phyloP scores from a whole-genome alignment of 352 stramenopile genomes.

The Phytophthora pisi region DNA sequence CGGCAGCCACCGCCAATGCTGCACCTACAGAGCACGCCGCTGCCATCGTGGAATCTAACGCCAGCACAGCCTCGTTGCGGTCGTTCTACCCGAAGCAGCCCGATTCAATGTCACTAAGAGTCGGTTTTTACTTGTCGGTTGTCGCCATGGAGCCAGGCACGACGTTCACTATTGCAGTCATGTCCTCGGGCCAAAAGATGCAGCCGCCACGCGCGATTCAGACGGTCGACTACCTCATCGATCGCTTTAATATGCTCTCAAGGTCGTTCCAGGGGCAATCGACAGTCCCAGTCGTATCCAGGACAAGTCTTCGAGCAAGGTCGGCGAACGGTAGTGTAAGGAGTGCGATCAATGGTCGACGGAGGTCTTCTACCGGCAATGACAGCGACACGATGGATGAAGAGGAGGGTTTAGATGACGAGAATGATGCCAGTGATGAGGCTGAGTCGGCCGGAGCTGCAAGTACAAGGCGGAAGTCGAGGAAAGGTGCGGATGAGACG shows the following conservation, averaged over 20 bases:
- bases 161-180: slow-evolving; percentile 55
- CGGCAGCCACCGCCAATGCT: slow-evolving; percentile 15
- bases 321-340: neutral
- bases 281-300: neutral
- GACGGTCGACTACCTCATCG: slow-evolving; percentile 71
- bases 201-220: slow-evolving; percentile 60
- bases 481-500: slow-evolving; percentile 7
- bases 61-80: slow-evolving; percentile 13
- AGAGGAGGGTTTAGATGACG: slow-evolving; percentile 5
- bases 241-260: slow-evolving; percentile 66
- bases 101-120: neutral
- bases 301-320: neutral
- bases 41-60: slow-evolving; percentile 9
- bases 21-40: slow-evolving; percentile 9
- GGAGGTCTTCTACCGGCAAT: slow-evolving; percentile 4
- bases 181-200: slow-evolving; percentile 70
- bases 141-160: slow-evolving; percentile 46
- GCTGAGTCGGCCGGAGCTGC: neutral
- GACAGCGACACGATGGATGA: slow-evolving; percentile 18
- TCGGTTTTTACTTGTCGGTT: slow-evolving; percentile 68
- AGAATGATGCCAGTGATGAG: neutral
- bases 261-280: slow-evolving; percentile 41
- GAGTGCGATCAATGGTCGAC: neutral
- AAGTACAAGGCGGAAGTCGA: slow-evolving; percentile 10
- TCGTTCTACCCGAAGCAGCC: slow-evolving; percentile 29